Evolutionary conservation across 768 basidiomycete species (phyloP).

Genomic region (Trametes sanguinea): DNA sequence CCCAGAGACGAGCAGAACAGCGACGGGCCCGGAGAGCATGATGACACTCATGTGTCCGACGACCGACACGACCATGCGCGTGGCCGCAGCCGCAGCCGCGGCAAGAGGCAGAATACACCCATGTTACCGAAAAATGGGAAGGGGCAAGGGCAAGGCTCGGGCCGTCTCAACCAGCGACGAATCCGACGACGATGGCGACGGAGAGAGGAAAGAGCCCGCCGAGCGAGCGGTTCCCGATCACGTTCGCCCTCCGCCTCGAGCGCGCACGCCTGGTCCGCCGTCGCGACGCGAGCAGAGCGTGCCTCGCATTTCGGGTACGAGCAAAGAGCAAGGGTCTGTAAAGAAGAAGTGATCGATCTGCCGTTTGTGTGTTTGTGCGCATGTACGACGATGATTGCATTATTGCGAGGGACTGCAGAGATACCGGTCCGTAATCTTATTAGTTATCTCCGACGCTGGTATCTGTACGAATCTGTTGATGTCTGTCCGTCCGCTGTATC

Average conservation of each 20-base stretch:
- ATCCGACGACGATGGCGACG: slow-evolving; percentile 6
- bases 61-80: not conserved
- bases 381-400: not conserved
- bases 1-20: not conserved
- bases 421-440: slow-evolving; percentile 18
- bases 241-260: slow-evolving; percentile 11
- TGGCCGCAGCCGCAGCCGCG: not conserved
- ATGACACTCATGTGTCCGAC: not conserved
- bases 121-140: slow-evolving; percentile 6
- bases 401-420: not conserved
- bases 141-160: slow-evolving; percentile 21
- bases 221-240: slow-evolving; percentile 4
- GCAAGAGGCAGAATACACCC: not conserved
- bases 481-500: slow-evolving; percentile 10
- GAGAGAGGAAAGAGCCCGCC: not conserved
- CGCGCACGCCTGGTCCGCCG: slow-evolving; percentile 25
- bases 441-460: slow-evolving; percentile 1
- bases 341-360: slow-evolving; percentile 10
- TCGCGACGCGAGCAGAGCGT: slow-evolving; percentile 20
- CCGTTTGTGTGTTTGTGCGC: slow-evolving; percentile 1
- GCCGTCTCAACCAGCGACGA: slow-evolving; percentile 11
- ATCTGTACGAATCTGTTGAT: slow-evolving; percentile 12
- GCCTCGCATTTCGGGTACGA: not conserved
- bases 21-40: not conserved
- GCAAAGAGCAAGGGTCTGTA: not conserved